These are phyloP conservation scores for Candolleomyces aberdarensis DNA, from an alignment of 768 basidiomycete genomes.

Conservation along the genomic window DNA sequence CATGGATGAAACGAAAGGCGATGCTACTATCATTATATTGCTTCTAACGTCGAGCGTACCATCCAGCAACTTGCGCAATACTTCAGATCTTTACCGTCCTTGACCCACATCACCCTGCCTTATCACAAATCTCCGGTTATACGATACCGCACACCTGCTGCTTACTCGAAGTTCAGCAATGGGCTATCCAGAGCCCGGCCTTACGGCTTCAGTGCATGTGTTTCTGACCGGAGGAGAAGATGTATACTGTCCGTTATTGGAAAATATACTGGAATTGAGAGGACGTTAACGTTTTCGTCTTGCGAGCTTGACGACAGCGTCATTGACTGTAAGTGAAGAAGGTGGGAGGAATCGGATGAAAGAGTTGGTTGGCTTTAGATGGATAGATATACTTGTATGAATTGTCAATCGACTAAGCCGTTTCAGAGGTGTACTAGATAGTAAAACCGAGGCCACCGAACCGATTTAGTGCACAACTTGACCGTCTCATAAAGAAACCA, in stretches of 20 bases:
- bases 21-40: neutral
- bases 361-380: too few species aligned
- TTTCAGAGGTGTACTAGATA: too few species aligned
- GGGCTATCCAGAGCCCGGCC: neutral
- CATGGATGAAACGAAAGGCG: neutral
- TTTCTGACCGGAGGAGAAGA: neutral
- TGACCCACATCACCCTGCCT: neutral
- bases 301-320: neutral
- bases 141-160: neutral
- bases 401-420: neutral
- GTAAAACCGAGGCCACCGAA: too few species aligned
- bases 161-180: neutral
- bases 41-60: neutral
- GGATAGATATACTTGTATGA: too few species aligned
- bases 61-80: neutral
- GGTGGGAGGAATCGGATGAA: too few species aligned
- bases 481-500: too few species aligned
- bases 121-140: neutral
- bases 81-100: neutral
- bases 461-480: too few species aligned
- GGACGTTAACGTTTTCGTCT: neutral
- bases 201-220: neutral
- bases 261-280: neutral
- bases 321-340: neutral
- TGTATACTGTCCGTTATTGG: neutral